A percentile compares a stretch with the other conserved stretches of the same genome.
Conservation (phyloP, 1,284 basidiomycete genomes). For the Cryptococcus sp. region DNA sequence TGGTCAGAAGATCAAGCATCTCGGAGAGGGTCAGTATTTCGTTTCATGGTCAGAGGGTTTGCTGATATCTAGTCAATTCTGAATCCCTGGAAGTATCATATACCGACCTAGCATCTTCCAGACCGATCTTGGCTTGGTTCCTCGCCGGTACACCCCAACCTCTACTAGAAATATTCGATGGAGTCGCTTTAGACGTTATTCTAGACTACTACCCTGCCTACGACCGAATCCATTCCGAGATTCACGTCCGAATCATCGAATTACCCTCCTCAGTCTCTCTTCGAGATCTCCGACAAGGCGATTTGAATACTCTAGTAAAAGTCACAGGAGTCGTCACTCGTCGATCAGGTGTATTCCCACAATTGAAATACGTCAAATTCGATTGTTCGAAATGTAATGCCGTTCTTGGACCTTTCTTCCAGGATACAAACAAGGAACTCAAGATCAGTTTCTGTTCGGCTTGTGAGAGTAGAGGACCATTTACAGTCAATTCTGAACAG, state of each 20-base stretch:
- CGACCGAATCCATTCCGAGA: conserved; percentile 94
- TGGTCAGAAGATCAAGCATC: conserved; percentile 83
- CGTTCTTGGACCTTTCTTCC: conserved; percentile 92
- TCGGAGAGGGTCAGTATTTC: conserved; percentile 79
- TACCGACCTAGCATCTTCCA: conserved; percentile 81
- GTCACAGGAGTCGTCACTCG: conserved; percentile 97
- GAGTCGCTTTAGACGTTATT: conserved; percentile 89
- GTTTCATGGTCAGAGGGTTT: background rate
- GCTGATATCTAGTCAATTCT: conserved; percentile 66
- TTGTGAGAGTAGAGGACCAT: conserved; percentile 91
- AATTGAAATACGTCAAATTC: conserved; percentile 99
- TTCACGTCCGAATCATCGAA: conserved; percentile 95
- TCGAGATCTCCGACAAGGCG: conserved; percentile 84
- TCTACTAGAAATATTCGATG: conserved; percentile 93
- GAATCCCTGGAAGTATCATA: conserved; percentile 98
- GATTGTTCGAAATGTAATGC: conserved; percentile 91
- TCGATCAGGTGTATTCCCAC: conserved; percentile 93
- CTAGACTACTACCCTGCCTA: conserved; percentile 94
- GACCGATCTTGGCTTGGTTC: conserved; percentile 95
- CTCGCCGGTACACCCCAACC: conserved; percentile 88
- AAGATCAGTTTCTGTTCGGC: conserved; percentile 90
- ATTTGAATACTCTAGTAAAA: conserved; percentile 93
- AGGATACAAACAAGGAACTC: conserved; percentile 92
- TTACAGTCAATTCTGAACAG: conserved; percentile 94
- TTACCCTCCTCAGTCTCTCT: conserved; percentile 84